Conservation (phyloP, 1,139 yeast species). For the Lodderomyces beijingensis region DNA sequence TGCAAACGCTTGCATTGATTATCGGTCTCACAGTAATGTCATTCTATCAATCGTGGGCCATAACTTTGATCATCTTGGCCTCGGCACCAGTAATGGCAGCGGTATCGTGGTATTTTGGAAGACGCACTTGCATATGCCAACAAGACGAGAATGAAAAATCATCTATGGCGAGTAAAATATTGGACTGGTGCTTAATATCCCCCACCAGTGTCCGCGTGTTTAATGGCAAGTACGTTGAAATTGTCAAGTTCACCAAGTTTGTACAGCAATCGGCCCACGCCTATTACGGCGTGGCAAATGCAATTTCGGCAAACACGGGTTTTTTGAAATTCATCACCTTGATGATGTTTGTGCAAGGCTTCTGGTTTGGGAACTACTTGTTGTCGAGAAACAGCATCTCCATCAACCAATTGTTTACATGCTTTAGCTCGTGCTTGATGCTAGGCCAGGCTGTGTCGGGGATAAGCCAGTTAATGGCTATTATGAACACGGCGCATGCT, state of each 20-base stretch:
- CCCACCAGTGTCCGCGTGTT: conserved; percentile 59
- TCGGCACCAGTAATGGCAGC: conserved; percentile 63
- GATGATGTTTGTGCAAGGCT: conserved; percentile 83
- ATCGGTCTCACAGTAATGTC: conserved; percentile 62
- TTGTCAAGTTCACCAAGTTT: conserved; percentile 33
- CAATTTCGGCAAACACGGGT: conserved; percentile 56
- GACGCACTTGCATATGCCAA: conserved; percentile 46
- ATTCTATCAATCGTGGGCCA: conserved; percentile 75
- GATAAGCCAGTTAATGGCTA: conserved; percentile 49
- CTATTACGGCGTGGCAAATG: conserved; percentile 45
- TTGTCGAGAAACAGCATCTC: conserved; percentile 46
- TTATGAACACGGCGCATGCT: conserved; percentile 59
- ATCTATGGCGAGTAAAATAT: conserved; percentile 52
- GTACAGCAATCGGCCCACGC: conserved; percentile 43
- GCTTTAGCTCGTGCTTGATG: conserved; percentile 76
- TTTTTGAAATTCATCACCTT: conserved; percentile 54
- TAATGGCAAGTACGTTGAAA: conserved; percentile 55
- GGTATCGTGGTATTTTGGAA: conserved; percentile 49
- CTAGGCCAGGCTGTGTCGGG: conserved; percentile 57
- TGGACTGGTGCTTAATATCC: conserved; percentile 68
- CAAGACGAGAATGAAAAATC: conserved; percentile 54
- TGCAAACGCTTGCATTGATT: conserved; percentile 50
- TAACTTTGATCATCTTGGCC: conserved; percentile 71
- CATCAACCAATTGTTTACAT: conserved; percentile 68
- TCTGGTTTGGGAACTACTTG: conserved; percentile 80